These are phyloP conservation scores for Dunaliella primolecta DNA, from an alignment of 139 green algal genomes.

Conservation along the genomic window DNA sequence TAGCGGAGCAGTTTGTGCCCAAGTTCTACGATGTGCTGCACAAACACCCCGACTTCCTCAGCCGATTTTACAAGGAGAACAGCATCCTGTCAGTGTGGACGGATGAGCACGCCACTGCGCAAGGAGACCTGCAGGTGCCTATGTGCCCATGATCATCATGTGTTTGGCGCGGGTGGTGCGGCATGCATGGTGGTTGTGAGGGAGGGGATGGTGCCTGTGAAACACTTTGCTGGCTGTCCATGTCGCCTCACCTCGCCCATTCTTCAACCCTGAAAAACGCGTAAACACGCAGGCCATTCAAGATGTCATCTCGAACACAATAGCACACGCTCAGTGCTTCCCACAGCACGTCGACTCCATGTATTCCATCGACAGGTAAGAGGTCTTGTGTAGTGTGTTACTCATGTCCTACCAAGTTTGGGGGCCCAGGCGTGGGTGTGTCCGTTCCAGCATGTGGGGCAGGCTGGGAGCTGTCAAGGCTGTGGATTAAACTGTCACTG, in stretches of 20 bases:
- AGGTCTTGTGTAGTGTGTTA: too few species aligned
- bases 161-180: too few species aligned
- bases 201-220: not conserved
- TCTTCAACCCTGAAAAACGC: not conserved
- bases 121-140: not conserved
- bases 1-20: constrained; percentile 78
- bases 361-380: constrained; percentile 60
- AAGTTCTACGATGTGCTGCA: constrained; percentile 86
- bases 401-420: too few species aligned
- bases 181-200: not conserved
- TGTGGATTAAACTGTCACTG: too few species aligned
- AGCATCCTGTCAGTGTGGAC: constrained; percentile 60
- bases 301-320: constrained; percentile 61
- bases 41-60: constrained; percentile 58
- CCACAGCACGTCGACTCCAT: constrained; percentile 78
- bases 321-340: constrained; percentile 46
- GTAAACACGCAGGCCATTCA: constrained; percentile 67
- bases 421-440: too few species aligned
- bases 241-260: not conserved
- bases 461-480: too few species aligned
- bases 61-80: constrained; percentile 84
- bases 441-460: too few species aligned
- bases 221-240: too few species aligned
- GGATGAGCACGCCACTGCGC: constrained; percentile 31
- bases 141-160: not conserved